phyloP scores from a whole-genome alignment of 768 basidiomycete species.

The Gyrodon lividus region DNA sequence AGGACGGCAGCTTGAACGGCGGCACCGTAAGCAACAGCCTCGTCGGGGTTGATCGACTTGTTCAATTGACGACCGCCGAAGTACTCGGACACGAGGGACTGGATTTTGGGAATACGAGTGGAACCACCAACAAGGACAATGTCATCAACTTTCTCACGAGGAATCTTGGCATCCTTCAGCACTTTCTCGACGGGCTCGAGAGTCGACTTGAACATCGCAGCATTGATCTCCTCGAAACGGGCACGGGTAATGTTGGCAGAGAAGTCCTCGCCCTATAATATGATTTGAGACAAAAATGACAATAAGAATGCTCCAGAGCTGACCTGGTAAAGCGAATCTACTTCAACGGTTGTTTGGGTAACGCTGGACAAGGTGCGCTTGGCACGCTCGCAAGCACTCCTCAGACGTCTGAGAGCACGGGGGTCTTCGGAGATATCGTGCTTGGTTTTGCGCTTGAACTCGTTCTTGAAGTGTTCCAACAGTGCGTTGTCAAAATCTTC shows the following conservation, averaged over 20 bases:
- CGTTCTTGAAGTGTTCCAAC: conserved; percentile 98
- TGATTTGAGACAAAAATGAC: conserved; percentile 6
- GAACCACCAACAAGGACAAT: conserved; percentile 99
- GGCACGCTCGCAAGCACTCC: conserved; percentile 98
- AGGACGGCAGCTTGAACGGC: conserved; percentile 99
- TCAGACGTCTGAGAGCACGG: conserved; percentile 92
- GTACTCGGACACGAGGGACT: conserved; percentile 96
- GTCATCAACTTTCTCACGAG: conserved; percentile 96
- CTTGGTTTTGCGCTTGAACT: conserved; percentile 98
- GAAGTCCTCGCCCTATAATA: conserved; percentile 87
- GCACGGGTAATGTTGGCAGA: conserved; percentile 98
- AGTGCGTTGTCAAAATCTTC: conserved; percentile 99
- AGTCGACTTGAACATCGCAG: conserved; percentile 91
- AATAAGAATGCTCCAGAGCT: conserved; percentile 14
- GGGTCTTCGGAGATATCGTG: conserved; percentile 96
- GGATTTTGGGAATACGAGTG: conserved; percentile 99
- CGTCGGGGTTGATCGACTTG: conserved; percentile 99
- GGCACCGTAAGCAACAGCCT: conserved; percentile 99
- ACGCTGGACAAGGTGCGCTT: conserved; percentile 99
- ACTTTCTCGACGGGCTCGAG: conserved; percentile 99
- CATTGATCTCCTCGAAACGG: conserved; percentile 99
- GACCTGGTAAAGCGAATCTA: conserved; percentile 96
- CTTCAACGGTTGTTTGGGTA: conserved; percentile 98
- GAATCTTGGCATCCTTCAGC: conserved; percentile 97
- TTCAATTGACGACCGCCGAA: conserved; percentile 97